These are phyloP conservation scores for Populus hybrid DNA, from an alignment of 441 rosid species.

Conservation along the genomic window DNA sequence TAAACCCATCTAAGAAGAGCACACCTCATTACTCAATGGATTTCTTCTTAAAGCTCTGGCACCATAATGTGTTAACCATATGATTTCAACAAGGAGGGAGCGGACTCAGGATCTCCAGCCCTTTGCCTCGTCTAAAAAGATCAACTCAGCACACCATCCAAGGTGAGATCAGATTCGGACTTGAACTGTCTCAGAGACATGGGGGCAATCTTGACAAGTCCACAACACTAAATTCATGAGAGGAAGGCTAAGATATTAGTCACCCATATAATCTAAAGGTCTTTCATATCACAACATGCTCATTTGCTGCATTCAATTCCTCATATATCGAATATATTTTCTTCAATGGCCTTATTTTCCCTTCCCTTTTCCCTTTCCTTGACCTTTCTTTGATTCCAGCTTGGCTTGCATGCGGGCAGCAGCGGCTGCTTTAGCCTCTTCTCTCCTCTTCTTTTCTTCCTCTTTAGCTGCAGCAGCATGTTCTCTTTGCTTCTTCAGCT, in stretches of 20 bases:
- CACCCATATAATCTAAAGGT: background rate
- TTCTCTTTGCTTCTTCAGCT: conserved; percentile 93
- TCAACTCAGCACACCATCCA: background rate
- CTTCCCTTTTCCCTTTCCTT: conserved; percentile 73
- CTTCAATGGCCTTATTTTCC: conserved; percentile 37
- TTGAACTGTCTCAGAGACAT: no score
- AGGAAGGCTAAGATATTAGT: background rate
- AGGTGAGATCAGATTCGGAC: no score
- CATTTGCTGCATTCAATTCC: background rate
- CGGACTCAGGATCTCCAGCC: background rate
- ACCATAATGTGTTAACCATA: background rate
- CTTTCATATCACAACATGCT: background rate
- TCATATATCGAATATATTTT: background rate
- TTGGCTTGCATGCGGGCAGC: conserved; percentile 90
- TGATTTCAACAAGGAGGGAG: background rate
- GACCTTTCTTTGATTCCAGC: conserved; percentile 75
- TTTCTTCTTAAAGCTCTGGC: background rate
- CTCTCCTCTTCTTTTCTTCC: conserved; percentile 87
- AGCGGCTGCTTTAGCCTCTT: conserved; percentile 89
- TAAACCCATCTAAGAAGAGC: background rate
- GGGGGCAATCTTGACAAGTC: no score
- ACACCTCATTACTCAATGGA: no score
- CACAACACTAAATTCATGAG: no score
- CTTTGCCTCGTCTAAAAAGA: background rate
- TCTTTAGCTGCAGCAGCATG: conserved; percentile 72